A percentile compares a stretch with the other conserved stretches of the same genome.
phyloP scores from a whole-genome alignment of 805 yeast genomes.

The Lachancea kluyveri region DNA sequence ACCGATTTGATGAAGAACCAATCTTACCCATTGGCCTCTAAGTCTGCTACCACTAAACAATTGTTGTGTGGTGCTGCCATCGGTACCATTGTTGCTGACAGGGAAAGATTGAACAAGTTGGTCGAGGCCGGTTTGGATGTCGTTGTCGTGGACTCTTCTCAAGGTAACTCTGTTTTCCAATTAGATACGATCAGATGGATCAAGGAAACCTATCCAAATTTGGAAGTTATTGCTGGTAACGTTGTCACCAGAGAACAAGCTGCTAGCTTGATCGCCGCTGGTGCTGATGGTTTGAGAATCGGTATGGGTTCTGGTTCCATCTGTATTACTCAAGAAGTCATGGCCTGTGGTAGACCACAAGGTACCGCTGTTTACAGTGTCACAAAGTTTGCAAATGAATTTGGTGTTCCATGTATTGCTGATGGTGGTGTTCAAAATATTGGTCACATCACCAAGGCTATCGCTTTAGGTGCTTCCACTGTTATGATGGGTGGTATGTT shows the following conservation, averaged over 20 bases:
- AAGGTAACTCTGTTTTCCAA: slow-evolving; percentile 96
- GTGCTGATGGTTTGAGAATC: slow-evolving; percentile 96
- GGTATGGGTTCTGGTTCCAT: slow-evolving; percentile 99
- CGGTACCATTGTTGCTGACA: slow-evolving; percentile 90
- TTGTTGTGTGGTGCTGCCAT: slow-evolving; percentile 97
- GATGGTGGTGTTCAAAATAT: slow-evolving; percentile 99
- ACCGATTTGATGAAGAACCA: slow-evolving; percentile 96
- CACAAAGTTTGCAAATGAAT: slow-evolving; percentile 85
- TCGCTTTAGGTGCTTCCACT: slow-evolving; percentile 93
- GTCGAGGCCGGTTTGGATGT: slow-evolving; percentile 97
- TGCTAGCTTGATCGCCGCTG: slow-evolving; percentile 87
- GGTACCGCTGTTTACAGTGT: slow-evolving; percentile 98
- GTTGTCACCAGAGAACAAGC: slow-evolving; percentile 99
- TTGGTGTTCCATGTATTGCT: slow-evolving; percentile 98
- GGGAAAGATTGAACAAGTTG: slow-evolving; percentile 71
- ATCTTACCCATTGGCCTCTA: slow-evolving; percentile 90
- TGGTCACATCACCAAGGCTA: slow-evolving; percentile 96
- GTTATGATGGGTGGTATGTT: slow-evolving; percentile 99
- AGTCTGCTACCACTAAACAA: slow-evolving; percentile 89
- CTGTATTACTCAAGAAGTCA: slow-evolving; percentile 98
- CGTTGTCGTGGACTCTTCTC: slow-evolving; percentile 91
- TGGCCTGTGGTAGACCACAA: slow-evolving; percentile 99
- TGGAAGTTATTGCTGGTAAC: slow-evolving; percentile 94
- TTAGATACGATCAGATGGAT: slow-evolving; percentile 88
- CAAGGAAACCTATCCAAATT: slow-evolving; percentile 68